Evolutionary conservation across 169 alveolate genomes (phyloP), one percentile per base, ranked within the genome.

Genomic region (Eimeria nieschulzi): DNA sequence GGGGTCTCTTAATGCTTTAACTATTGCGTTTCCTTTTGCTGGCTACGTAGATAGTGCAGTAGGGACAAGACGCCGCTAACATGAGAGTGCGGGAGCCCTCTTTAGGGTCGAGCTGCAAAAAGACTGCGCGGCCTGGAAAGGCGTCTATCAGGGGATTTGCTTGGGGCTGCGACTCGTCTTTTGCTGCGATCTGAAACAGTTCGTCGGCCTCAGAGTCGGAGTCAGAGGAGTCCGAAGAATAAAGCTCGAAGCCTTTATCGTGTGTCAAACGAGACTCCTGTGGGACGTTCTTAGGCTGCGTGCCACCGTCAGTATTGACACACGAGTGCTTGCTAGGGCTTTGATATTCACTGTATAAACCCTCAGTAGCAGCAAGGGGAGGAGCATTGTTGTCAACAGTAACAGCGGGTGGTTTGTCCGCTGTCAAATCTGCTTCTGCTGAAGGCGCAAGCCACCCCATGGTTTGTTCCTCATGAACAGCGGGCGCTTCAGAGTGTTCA

Each of bases 51-150:
- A 73, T 25, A 26, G 25, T 33, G 80, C 80, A 71, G 59, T 64
- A 23, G 46, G 0, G 55, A 46, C 23, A 33, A 6, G 51, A 9
- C n/a, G 23, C 26, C 26, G 21, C 88, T 80, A 75, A 80, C 88
- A 80, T 80, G 76, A 61, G 75, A 55, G 88, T 80, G 73, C 72
- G 75, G 46, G 71, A 26, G 23, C 75, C 61, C 2, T 80, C 88
- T 33, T 61, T 61, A 7, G 88, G 73, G 76, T 80, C 75, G 7
- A 80, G 25, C 54, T 56, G 66, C 19, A 80, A 75, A 33, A 80
- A 80, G 12, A 80, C 88, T 21, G 88, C 88, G 39, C 88, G 88
- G 72, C 88, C 70, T 59, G 88, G 88, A 61, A 80, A 80, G 8
- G 88, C 88, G 59, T 80, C 88, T 61, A 80, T 61, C 61, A 80